A percentile compares a stretch with the other conserved stretches of the same genome.
These are phyloP conservation scores for Silybum marianum DNA, from an alignment of 129 eudicot species.

Conservation along the genomic window DNA sequence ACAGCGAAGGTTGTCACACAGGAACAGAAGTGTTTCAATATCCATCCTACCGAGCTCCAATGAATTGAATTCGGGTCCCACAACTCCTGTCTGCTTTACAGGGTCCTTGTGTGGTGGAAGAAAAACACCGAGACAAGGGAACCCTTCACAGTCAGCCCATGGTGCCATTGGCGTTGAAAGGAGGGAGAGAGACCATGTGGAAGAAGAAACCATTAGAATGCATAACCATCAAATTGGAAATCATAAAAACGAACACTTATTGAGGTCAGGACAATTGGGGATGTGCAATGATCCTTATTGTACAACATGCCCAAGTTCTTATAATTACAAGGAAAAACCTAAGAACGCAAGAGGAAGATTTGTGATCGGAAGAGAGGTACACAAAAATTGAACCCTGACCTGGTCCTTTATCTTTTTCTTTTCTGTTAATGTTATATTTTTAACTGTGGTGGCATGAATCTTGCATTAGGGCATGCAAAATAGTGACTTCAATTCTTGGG, in stretches of 20 bases:
- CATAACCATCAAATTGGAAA: slow-evolving; percentile 27
- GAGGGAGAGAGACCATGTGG: slow-evolving; percentile 28
- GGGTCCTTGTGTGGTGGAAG: slow-evolving; percentile 52
- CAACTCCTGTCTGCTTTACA: slow-evolving; percentile 38
- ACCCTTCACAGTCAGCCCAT: slow-evolving; percentile 19
- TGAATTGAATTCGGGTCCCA: slow-evolving; percentile 33
- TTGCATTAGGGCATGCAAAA: background rate
- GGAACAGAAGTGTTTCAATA: slow-evolving; percentile 66
- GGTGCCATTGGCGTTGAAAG: slow-evolving; percentile 19
- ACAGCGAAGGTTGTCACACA: slow-evolving; percentile 31
- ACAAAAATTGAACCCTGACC: background rate
- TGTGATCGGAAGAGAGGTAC: slow-evolving; percentile 2
- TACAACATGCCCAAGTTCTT: slow-evolving; percentile 71
- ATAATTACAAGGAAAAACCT: slow-evolving; percentile 36
- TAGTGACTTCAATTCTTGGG: background rate
- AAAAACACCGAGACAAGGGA: slow-evolving; percentile 32
- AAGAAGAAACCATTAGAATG: slow-evolving; percentile 31
- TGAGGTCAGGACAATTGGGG: slow-evolving; percentile 71
- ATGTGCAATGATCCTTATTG: slow-evolving; percentile 88
- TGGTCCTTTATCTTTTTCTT: background rate
- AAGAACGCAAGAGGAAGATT: slow-evolving; percentile 25
- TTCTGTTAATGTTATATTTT: background rate
- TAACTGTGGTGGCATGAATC: background rate
- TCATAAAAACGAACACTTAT: slow-evolving; percentile 60
- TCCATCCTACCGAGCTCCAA: slow-evolving; percentile 46